A percentile compares a stretch with the other conserved stretches of the same genome.
Conservation (phyloP, 2,329 filamentous ascomycete genomes). For the Aspergillus thermomutatus region DNA sequence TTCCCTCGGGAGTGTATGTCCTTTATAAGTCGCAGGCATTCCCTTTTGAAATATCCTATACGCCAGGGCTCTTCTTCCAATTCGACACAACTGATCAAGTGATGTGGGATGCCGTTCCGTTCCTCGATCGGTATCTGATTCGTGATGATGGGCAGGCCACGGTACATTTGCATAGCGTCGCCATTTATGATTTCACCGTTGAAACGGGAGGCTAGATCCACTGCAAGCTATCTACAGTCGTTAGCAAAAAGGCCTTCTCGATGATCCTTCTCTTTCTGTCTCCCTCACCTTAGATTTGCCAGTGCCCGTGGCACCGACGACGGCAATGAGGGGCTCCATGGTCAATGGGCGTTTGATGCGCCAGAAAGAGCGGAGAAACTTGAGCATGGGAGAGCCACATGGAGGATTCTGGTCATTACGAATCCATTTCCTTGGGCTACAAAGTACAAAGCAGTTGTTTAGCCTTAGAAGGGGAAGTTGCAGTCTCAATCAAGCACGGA, state of each 20-base stretch:
- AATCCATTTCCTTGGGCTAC: not conserved
- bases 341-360: slow-evolving; percentile 17
- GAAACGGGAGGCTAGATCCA: slow-evolving; percentile 77
- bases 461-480: not conserved
- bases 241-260: slow-evolving; percentile 20
- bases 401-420: slow-evolving; percentile 8
- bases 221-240: slow-evolving; percentile 64
- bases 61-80: slow-evolving; percentile 78
- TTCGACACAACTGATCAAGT: slow-evolving; percentile 76
- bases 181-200: slow-evolving; percentile 95
- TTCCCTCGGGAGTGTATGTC: slow-evolving; percentile 77
- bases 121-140: slow-evolving; percentile 82
- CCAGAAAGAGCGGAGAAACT: slow-evolving; percentile 20
- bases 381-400: slow-evolving; percentile 23
- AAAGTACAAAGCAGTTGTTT: not conserved
- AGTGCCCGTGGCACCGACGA: slow-evolving; percentile 87
- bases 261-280: not conserved
- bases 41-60: slow-evolving; percentile 70
- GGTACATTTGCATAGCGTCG: slow-evolving; percentile 97
- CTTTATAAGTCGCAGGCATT: slow-evolving; percentile 65
- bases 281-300: slow-evolving; percentile 79
- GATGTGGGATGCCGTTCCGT: slow-evolving; percentile 76
- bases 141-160: slow-evolving; percentile 86
- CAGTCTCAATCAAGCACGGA: not conserved
- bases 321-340: slow-evolving; percentile 65